These are phyloP conservation scores for Globisporangium heterothallicum DNA, from an alignment of 352 stramenopile genomes.

Conservation along the genomic window DNA sequence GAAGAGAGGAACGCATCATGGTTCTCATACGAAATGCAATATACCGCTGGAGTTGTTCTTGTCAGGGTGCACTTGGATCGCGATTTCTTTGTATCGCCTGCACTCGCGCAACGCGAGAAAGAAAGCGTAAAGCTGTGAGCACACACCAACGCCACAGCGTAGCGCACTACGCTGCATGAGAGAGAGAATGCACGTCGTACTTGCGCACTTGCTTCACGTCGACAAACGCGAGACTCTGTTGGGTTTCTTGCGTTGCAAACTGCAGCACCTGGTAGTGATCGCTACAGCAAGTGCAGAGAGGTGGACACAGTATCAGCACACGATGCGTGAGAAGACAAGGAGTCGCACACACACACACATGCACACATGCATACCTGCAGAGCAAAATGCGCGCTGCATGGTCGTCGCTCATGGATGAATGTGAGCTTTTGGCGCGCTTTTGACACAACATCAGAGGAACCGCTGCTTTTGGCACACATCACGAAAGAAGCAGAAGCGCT, in stretches of 20 bases:
- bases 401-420: not conserved
- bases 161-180: not conserved
- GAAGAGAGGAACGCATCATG: too few relatives aligned
- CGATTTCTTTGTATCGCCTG: constrained; percentile 45
- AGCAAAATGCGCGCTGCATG: not conserved
- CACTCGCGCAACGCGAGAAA: not conserved
- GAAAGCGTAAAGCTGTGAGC: too few relatives aligned
- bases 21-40: too few relatives aligned
- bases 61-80: constrained; percentile 53
- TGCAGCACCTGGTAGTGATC: constrained; percentile 44
- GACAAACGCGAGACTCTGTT: constrained; percentile 8
- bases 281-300: constrained; percentile 3
- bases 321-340: too few relatives aligned
- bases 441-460: too few relatives aligned
- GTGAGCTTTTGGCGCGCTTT: too few relatives aligned
- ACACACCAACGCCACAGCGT: not conserved
- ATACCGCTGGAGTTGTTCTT: constrained; percentile 42
- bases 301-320: constrained; percentile 3
- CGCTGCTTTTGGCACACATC: too few relatives aligned
- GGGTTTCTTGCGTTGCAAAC: constrained; percentile 10
- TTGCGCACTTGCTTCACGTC: constrained; percentile 27
- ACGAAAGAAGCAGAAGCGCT: too few relatives aligned
- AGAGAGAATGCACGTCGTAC: constrained; percentile 9
- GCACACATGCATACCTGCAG: not conserved
- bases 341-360: too few relatives aligned